Evolutionary conservation across 352 stramenopile species (phyloP), one percentile per base, ranked within the genome.

Genomic region (Phytophthora fragariaefolia): DNA sequence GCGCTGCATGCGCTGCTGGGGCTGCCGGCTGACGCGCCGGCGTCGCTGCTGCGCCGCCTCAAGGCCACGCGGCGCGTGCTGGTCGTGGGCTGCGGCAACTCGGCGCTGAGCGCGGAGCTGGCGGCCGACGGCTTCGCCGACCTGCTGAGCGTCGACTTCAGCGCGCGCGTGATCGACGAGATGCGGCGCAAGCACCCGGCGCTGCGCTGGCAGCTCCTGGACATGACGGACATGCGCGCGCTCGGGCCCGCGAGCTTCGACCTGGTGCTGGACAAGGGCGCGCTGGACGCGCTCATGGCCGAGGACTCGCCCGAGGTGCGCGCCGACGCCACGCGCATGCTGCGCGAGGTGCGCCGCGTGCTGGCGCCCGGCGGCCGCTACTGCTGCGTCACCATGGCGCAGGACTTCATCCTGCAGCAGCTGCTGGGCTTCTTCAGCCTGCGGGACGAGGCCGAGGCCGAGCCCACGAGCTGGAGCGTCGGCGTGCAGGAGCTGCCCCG

Each of bases 21-120:
- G 5, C 58, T 80, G 10, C 66, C 73, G 4, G 48, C 59, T 50
- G 63, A 69, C 51, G 72, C 59, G 13, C 50, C 71, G 1, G 2
- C 60, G 34, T 68, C 70, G 18, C 63, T 85, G 6, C 23, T 77
- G 6, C 56, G 47, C 18, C 66, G 69, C 0, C 63, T 88, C 30
- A 88, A 85, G 69, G 40, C 53, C 24, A 58, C 71, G 28, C 58
- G 89, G 47, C 71, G 74, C 43, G 75, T 92, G 45, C 70, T 95
- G 22, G 84, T 95, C 8, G 77, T 95, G 23, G 87, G 87, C 42
- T 95, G 87, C 60, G 87, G 86, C 36, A 95, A 95, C 70, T 92
- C 84, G 46, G 80, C 79, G 57, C 66, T 94, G 30, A 91, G 80
- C 58, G 66, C 55, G 17, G 68, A 91, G n/a, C 68, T 93, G 49